Evolutionary conservation across 2,329 filamentous ascomycete genomes (phyloP), one percentile per base, ranked within the genome.

Genomic region (Leptographium galeiforme): DNA sequence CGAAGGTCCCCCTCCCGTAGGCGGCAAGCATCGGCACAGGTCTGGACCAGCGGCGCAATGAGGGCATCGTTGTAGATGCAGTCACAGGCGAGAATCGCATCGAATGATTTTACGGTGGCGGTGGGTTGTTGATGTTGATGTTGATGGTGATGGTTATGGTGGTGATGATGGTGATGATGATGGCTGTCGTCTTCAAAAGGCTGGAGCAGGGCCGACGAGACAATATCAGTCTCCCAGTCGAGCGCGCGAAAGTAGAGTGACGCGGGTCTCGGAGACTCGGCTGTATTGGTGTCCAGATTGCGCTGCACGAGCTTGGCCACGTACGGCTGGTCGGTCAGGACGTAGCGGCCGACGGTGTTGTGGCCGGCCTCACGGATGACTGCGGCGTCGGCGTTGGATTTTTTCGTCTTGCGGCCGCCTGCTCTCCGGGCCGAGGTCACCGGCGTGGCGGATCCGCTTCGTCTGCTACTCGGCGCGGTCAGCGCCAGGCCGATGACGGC

Each of bases 41-140:
- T 86, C 61, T 84, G 78, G n/a, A 93, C 86, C 49, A 97, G 79
- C 0, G 90, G 89, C 45, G 78, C 72, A 30, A 97, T 79, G 4
- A 97, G 77, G 2, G 85, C 79, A 59, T 95, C 87, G 68, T 97
- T 98, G 72, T 94, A 98, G 60, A 98, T 85, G 67, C 90, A 96
- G 67, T 98, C 93, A 63, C 89, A 95, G 5, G 89, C 89, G 39
- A 97, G 66, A 12, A 97, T 72, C 14, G 82, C 68, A 62, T 94
- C 85, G 59, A 93, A 84, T 54, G 49, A 51, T n/a, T 76, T 75
- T 62, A 60, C 63, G 46, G 57, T 13, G 46, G 34, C 10, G 33
- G n/a, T 2, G n/a, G 50, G 30, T 13, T 13, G 18, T 13, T 19
- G 41, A 32, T 12, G n/a, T 18, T 14, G 11, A 36, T 50, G 36